Evolutionary conservation across 2,329 filamentous ascomycete species (phyloP), one percentile per base, ranked within the genome.

Genomic region (Cordyceps sp.): DNA sequence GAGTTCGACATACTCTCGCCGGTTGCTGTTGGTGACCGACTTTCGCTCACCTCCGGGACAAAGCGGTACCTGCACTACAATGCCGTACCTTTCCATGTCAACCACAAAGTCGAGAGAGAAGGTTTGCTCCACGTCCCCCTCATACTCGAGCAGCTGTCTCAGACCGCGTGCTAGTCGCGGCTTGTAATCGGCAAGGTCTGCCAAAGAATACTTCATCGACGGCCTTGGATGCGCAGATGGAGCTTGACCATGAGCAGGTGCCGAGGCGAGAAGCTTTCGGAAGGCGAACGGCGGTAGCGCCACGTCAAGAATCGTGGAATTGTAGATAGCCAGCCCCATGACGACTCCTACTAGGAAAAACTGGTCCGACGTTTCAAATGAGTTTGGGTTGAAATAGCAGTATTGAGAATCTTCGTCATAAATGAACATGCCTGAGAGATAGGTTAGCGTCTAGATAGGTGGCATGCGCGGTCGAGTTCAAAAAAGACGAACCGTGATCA

Each of bases 361-460:
- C 42, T 93, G 84, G 46, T 93, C 84, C 1, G 83, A 86, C 0
- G 82, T 86, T 50, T 93, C 86, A 43, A 93, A 85, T 13, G 81
- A 83, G 48, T 78, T 73, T 0, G 85, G 80, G 48, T 93, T 93
- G 59, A 94, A 94, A 53, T 93, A 94, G 55, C 86, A 93, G 48
- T 80, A 84, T 29, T 73, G 71, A 4, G 85, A 93, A 45, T 93
- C 84, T 32, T 93, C 83, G 39, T 93, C 86, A 52, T 93, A 93
- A 7, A 80, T 61, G 50, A 94, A 94, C 54, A 94, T 73, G n/a
- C 84, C 83, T 86, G 30, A 28, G 6, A n/a, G n/a, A n/a, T n/a
- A n/a, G n/a, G n/a, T n/a, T n/a, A n/a, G n/a, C n/a, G n/a, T n/a
- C n/a, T n/a, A n/a, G n/a, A n/a, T n/a, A n/a, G n/a, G n/a, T n/a